Evolutionary conservation across 2,329 filamentous ascomycete species (phyloP).

Genomic region (Talaromyces sp.): DNA sequence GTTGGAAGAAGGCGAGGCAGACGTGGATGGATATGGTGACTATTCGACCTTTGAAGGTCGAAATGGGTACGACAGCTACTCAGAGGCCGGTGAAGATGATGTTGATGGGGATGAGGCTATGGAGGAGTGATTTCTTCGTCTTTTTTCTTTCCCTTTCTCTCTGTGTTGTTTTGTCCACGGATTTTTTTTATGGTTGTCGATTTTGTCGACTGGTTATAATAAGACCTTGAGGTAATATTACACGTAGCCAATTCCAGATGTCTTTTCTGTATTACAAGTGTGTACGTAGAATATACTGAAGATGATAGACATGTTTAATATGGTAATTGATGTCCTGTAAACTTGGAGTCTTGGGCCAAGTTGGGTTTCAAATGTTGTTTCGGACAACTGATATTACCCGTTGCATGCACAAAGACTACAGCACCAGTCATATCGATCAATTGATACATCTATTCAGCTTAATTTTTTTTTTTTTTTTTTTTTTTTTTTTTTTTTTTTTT

Average conservation of each 20-base stretch:
- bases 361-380: no score
- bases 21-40: conserved; percentile 5
- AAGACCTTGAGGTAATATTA: not conserved
- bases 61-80: conserved; percentile 11
- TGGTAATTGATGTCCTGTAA: no score
- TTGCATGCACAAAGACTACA: no score
- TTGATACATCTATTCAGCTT: no score
- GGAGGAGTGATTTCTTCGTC: conserved; percentile 19
- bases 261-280: not conserved
- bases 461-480: no score
- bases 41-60: conserved; percentile 7
- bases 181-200: not conserved
- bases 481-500: no score
- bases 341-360: no score
- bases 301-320: no score
- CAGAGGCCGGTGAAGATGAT: conserved; percentile 6
- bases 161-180: not conserved
- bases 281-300: not conserved
- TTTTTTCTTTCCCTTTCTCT: not conserved
- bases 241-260: not conserved
- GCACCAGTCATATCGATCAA: no score
- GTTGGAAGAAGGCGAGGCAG: conserved; percentile 9
- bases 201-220: no score
- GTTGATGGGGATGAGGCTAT: conserved; percentile 17
- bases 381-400: no score